These are phyloP conservation scores for Solanum rostratum DNA, from an alignment of 257 asterid species.

Conservation along the genomic window DNA sequence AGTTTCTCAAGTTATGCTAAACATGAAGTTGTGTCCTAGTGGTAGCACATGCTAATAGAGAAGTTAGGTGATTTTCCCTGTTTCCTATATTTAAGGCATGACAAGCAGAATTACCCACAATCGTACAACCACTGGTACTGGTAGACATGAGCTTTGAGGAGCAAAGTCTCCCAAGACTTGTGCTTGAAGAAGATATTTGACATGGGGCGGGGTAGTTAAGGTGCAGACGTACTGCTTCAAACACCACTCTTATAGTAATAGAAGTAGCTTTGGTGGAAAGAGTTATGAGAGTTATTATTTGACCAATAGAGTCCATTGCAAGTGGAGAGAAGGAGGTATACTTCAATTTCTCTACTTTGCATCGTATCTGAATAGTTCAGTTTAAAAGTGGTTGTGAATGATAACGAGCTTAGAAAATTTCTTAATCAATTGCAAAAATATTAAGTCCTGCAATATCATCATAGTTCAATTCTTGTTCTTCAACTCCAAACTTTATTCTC, in stretches of 20 bases:
- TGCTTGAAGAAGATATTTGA: background rate
- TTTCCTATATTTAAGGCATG: background rate
- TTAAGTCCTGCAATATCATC: too few relatives aligned
- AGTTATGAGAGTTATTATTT: background rate
- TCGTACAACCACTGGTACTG: background rate
- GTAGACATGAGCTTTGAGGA: background rate
- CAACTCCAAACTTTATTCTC: too few relatives aligned
- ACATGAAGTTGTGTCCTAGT: background rate
- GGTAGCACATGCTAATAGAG: background rate
- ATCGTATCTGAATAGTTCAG: background rate
- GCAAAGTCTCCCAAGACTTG: background rate
- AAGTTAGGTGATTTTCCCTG: background rate
- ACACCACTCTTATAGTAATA: background rate
- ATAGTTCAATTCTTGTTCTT: too few relatives aligned
- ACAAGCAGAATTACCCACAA: background rate
- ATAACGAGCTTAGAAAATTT: background rate
- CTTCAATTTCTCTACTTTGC: background rate
- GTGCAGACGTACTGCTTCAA: background rate
- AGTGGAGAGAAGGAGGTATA: background rate
- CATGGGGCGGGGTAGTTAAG: background rate
- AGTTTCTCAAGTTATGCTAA: background rate
- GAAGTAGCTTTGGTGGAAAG: background rate
- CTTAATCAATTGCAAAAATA: background rate
- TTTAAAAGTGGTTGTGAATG: background rate
- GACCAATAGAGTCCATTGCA: background rate